phyloP scores from a whole-genome alignment of 148 eudicot species.

The Camellia granthamiana region DNA sequence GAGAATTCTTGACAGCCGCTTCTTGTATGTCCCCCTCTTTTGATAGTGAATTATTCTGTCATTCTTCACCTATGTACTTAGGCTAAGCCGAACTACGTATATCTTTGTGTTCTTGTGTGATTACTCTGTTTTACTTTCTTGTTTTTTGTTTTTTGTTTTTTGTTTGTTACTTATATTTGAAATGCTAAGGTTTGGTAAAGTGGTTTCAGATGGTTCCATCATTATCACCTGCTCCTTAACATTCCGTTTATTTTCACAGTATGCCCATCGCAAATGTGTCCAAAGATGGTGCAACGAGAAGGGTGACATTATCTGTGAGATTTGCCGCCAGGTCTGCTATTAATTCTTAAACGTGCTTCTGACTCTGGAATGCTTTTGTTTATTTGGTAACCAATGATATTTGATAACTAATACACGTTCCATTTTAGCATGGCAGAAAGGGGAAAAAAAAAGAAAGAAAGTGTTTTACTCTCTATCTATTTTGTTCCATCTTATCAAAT shows the following conservation, averaged over 20 bases:
- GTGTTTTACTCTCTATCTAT: neutral
- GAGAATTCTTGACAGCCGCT: no score
- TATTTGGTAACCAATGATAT: neutral
- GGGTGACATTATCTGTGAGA: constrained; percentile 73
- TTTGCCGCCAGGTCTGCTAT: constrained; percentile 61
- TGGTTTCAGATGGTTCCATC: neutral
- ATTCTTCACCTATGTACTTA: no score
- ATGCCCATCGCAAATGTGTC: constrained; percentile 74
- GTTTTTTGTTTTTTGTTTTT: no score
- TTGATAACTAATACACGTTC: neutral
- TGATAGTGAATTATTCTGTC: no score
- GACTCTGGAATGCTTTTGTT: neutral
- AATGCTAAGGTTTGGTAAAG: neutral
- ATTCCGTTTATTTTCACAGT: constrained; percentile 34
- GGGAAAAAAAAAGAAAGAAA: no score
- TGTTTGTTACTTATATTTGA: no score
- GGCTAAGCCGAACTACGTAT: no score
- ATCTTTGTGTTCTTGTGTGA: no score
- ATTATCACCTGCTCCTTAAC: neutral
- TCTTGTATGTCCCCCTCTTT: no score
- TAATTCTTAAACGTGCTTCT: neutral
- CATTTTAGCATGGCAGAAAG: neutral
- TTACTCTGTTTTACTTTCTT: no score
- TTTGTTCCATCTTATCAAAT: neutral
- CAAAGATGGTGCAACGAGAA: constrained; percentile 87